Conservation (phyloP, 495 filamentous ascomycete genomes). For the Tuber calosporum region DNA sequence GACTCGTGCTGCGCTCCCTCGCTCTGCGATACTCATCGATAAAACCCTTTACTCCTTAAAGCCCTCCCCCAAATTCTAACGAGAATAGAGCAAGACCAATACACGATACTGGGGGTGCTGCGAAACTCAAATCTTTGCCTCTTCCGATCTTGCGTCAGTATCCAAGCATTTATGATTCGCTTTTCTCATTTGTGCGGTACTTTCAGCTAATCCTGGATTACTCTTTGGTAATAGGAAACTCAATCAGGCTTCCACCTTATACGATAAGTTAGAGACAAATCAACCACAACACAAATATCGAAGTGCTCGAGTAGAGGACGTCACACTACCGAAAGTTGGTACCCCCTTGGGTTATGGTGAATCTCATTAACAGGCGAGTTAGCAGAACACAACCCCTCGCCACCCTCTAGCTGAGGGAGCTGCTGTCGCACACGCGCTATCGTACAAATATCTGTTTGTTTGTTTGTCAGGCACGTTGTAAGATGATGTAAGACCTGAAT, state of each 20-base stretch:
- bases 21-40: not conserved
- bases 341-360: not conserved
- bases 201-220: not conserved
- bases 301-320: not conserved
- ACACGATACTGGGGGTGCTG: not conserved
- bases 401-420: not conserved
- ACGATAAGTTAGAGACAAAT: not conserved
- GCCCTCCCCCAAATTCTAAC: not conserved
- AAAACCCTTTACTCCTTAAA: not conserved
- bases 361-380: not conserved
- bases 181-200: not conserved
- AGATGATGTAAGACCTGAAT: not conserved
- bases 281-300: not conserved
- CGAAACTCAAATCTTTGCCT: not conserved
- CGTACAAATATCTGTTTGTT: not conserved
- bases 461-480: not conserved
- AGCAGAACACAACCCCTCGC: not conserved
- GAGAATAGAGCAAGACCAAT: not conserved
- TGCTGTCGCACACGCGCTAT: not conserved
- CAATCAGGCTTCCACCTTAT: not conserved
- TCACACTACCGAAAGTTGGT: not conserved
- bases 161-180: not conserved
- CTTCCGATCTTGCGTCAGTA: not conserved
- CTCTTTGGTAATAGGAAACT: conserved; percentile 1
- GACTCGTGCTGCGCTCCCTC: too few species aligned